These are phyloP conservation scores for Pleurotus pulmonarius DNA, from an alignment of 768 basidiomycete species.

Conservation along the genomic window DNA sequence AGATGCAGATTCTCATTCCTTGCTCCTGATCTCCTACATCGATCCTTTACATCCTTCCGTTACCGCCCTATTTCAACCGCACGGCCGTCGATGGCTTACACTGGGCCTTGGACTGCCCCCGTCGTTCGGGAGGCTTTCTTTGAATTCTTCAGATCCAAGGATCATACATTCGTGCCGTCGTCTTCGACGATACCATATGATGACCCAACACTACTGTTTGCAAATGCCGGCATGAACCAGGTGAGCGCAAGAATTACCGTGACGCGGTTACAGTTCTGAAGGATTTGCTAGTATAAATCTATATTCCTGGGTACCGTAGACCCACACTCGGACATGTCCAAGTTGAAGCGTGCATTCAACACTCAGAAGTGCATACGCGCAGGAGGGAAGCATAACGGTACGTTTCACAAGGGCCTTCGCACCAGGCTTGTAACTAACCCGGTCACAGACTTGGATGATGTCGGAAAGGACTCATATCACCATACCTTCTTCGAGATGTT, in stretches of 20 bases:
- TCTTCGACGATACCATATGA: slow-evolving; percentile 95
- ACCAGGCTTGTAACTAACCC: background rate
- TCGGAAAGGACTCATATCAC: slow-evolving; percentile 97
- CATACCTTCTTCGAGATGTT: slow-evolving; percentile 99
- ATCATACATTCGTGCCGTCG: slow-evolving; percentile 87
- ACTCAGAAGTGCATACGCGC: slow-evolving; percentile 98
- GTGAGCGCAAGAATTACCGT: slow-evolving; percentile 28
- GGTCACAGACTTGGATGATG: slow-evolving; percentile 87
- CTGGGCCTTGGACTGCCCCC: slow-evolving; percentile 70
- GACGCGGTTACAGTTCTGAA: background rate
- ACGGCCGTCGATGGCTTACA: slow-evolving; percentile 31
- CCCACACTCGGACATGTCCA: slow-evolving; percentile 87
- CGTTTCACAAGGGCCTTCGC: background rate
- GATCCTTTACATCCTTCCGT: slow-evolving; percentile 13
- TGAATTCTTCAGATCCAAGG: slow-evolving; percentile 74
- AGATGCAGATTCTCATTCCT: slow-evolving; percentile 18
- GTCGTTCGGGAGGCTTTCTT: slow-evolving; percentile 89
- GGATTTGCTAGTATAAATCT: slow-evolving; percentile 72
- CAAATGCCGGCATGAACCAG: slow-evolving; percentile 98
- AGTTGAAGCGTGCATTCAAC: slow-evolving; percentile 91
- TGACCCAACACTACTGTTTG: slow-evolving; percentile 95
- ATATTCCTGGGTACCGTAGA: slow-evolving; percentile 99
- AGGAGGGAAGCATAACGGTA: slow-evolving; percentile 98
- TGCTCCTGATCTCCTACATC: slow-evolving; percentile 20
- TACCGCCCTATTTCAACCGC: slow-evolving; percentile 19